Conservation (phyloP, 1,139 yeast genomes). For the Pichia inconspicua region DNA sequence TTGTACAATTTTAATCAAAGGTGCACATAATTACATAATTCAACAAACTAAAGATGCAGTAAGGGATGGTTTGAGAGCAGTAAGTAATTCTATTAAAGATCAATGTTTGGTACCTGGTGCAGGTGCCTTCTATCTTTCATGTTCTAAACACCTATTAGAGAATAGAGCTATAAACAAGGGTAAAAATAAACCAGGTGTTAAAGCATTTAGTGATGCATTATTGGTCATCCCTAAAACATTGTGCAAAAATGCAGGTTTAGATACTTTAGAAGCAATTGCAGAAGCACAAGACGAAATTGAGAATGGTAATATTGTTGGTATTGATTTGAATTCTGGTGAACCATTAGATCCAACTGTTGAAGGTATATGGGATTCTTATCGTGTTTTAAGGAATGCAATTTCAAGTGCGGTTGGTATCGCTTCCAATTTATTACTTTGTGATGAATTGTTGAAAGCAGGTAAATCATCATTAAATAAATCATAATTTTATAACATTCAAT, state of each 20-base stretch:
- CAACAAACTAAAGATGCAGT: slow-evolving; percentile 95
- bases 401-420: slow-evolving; percentile 94
- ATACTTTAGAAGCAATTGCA: slow-evolving; percentile 81
- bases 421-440: slow-evolving; percentile 84
- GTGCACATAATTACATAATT: slow-evolving; percentile 82
- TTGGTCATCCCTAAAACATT: slow-evolving; percentile 89
- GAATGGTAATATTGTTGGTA: slow-evolving; percentile 80
- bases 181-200: slow-evolving; percentile 79
- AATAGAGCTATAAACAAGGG: slow-evolving; percentile 61
- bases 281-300: slow-evolving; percentile 83
- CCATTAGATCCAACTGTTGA: slow-evolving; percentile 93
- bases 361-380: slow-evolving; percentile 94
- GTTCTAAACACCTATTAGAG: slow-evolving; percentile 58
- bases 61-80: slow-evolving; percentile 93
- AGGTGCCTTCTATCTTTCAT: slow-evolving; percentile 88
- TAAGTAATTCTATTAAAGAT: slow-evolving; percentile 84
- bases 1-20: slow-evolving; percentile 86
- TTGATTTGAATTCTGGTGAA: slow-evolving; percentile 85
- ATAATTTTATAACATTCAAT: neutral
- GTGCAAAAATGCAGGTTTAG: slow-evolving; percentile 88
- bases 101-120: slow-evolving; percentile 89
- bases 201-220: slow-evolving; percentile 89
- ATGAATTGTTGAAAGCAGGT: slow-evolving; percentile 94
- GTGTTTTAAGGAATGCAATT: slow-evolving; percentile 88
- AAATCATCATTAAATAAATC: slow-evolving; percentile 65